These are phyloP conservation scores for Ophiostoma sp. DNA, from an alignment of 2,329 filamentous ascomycete species.

Conservation along the genomic window DNA sequence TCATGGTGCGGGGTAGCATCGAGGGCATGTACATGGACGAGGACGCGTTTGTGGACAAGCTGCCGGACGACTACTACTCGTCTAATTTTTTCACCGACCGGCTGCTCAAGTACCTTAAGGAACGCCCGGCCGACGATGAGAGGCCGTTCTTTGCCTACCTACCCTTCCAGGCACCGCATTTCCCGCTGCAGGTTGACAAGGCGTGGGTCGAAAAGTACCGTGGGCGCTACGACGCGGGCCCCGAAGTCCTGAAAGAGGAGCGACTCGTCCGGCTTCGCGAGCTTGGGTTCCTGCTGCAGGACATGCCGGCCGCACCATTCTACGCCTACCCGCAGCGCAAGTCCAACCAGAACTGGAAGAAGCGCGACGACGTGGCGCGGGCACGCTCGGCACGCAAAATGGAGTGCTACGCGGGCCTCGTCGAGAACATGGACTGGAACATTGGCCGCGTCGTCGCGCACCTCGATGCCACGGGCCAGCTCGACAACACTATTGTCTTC, in stretches of 20 bases:
- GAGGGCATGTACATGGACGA: slow-evolving; percentile 43
- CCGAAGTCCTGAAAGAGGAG: slow-evolving; percentile 56
- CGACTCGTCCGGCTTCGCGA: slow-evolving; percentile 43
- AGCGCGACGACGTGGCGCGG: slow-evolving; percentile 47
- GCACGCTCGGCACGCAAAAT: slow-evolving; percentile 54
- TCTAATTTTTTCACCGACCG: slow-evolving; percentile 54
- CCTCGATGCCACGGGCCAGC: slow-evolving; percentile 55
- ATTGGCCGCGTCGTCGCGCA: slow-evolving; percentile 61
- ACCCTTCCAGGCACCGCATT: slow-evolving; percentile 63
- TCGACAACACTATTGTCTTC: slow-evolving; percentile 54
- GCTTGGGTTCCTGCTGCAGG: slow-evolving; percentile 50
- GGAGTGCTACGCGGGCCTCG: slow-evolving; percentile 66
- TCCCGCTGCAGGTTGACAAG: slow-evolving; percentile 47
- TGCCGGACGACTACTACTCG: slow-evolving; percentile 43
- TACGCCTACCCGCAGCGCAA: too few species aligned
- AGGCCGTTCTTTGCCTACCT: slow-evolving; percentile 60
- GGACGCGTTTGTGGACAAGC: slow-evolving; percentile 41
- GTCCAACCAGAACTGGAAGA: slow-evolving; percentile 45
- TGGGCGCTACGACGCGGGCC: slow-evolving; percentile 61
- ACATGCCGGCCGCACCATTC: slow-evolving; percentile 45
- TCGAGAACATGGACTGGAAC: slow-evolving; percentile 61
- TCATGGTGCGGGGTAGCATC: slow-evolving; percentile 40
- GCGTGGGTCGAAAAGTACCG: slow-evolving; percentile 58
- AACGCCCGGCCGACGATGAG: slow-evolving; percentile 39
- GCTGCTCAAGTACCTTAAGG: slow-evolving; percentile 52